A percentile compares a stretch with the other conserved stretches of the same genome.
These are phyloP conservation scores for Bodo saltans DNA, from an alignment of 78 protist species.

Conservation along the genomic window DNA sequence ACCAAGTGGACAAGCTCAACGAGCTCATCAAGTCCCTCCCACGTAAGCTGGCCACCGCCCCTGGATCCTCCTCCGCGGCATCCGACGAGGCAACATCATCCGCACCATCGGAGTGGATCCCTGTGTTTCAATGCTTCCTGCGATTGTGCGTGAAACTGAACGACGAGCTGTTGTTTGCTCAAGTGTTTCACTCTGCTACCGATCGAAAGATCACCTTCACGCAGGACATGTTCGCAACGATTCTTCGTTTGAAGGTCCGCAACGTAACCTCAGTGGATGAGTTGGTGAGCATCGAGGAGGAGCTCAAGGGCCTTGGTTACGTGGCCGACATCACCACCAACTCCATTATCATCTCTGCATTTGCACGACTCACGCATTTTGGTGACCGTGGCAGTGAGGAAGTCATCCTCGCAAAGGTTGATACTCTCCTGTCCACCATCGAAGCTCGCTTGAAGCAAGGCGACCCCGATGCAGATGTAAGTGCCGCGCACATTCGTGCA, in stretches of 20 bases:
- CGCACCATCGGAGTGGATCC: neutral
- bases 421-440: neutral
- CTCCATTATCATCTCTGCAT: neutral
- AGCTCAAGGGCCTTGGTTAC: neutral
- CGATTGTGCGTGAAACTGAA: neutral
- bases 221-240: neutral
- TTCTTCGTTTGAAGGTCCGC: neutral
- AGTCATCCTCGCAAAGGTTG: neutral
- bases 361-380: neutral
- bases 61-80: too few species aligned
- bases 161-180: neutral
- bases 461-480: neutral
- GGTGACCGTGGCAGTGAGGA: neutral
- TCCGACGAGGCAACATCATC: neutral
- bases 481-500: neutral
- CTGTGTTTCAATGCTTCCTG: neutral
- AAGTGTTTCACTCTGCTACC: neutral
- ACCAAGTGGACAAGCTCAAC: neutral
- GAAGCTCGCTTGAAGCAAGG: neutral
- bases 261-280: neutral
- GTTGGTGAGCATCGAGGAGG: neutral
- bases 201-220: neutral
- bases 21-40: neutral
- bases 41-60: too few species aligned
- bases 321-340: neutral